phyloP scores from a whole-genome alignment of 1,284 basidiomycete species.

The Tilletia caries region DNA sequence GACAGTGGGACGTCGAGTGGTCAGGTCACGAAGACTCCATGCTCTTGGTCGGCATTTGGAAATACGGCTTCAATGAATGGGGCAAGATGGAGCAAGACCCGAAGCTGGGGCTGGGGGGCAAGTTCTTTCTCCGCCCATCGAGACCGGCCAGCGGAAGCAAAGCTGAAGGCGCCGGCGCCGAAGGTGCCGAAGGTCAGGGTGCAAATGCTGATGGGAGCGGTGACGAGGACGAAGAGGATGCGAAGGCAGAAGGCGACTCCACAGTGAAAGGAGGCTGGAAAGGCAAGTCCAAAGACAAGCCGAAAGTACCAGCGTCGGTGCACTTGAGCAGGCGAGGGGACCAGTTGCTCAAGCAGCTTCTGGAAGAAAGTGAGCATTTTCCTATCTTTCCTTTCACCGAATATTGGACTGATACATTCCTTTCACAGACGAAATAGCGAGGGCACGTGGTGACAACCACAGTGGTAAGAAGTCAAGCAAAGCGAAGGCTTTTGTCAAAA shows the following conservation, averaged over 20 bases:
- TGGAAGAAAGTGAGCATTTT: conserved; percentile 68
- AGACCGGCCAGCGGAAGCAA: conserved; percentile 64
- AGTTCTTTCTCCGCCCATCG: conserved; percentile 72
- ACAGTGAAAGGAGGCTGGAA: neutral
- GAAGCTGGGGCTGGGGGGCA: conserved; percentile 76
- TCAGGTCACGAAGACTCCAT: conserved; percentile 86
- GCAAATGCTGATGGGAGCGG: conserved; percentile 38
- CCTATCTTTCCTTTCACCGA: neutral
- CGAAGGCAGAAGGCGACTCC: conserved; percentile 24
- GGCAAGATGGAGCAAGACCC: conserved; percentile 87
- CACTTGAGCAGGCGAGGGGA: conserved; percentile 95
- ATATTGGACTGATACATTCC: neutral
- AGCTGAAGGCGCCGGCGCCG: conserved; percentile 59
- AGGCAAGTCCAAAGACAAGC: conserved; percentile 18
- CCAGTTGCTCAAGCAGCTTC: conserved; percentile 81
- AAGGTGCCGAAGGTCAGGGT: conserved; percentile 59
- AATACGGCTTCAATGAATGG: conserved; percentile 96
- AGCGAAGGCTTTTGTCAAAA: conserved; percentile 15
- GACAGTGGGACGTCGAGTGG: conserved; percentile 96
- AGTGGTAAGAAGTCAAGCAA: conserved; percentile 24
- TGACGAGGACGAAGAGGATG: conserved; percentile 43
- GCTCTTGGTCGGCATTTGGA: conserved; percentile 86
- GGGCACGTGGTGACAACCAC: neutral
- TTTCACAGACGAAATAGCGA: neutral
- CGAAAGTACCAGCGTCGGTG: conserved; percentile 86